Conservation (phyloP, 164 flowering plant genomes). For the Litsea cubeba region DNA sequence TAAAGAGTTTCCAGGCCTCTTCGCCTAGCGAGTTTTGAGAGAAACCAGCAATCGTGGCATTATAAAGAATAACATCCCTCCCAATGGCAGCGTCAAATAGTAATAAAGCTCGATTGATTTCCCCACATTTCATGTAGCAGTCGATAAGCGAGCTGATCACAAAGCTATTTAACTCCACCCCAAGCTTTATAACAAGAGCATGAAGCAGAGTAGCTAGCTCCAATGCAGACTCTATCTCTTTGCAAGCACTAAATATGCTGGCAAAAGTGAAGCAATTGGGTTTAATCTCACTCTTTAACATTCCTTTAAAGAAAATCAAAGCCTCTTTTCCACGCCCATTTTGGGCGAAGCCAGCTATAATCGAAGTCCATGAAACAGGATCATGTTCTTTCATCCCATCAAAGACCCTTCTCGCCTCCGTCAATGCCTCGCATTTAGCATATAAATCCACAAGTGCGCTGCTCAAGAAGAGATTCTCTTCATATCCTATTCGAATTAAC, state of each 20-base stretch:
- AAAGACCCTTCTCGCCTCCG: slow-evolving; percentile 36
- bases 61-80: slow-evolving; percentile 31
- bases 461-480: slow-evolving; percentile 26
- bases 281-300: slow-evolving; percentile 24
- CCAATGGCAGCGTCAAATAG: slow-evolving; percentile 21
- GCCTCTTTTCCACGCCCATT: slow-evolving; percentile 40
- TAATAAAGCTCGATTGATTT: slow-evolving; percentile 21
- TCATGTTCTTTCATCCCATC: slow-evolving; percentile 33
- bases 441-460: slow-evolving; percentile 44
- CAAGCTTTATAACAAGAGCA: slow-evolving; percentile 39
- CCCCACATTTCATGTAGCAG: slow-evolving; percentile 41
- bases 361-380: slow-evolving; percentile 44
- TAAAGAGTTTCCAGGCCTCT: slow-evolving; percentile 36
- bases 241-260: slow-evolving; percentile 31
- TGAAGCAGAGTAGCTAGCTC: slow-evolving; percentile 27
- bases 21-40: slow-evolving; percentile 28
- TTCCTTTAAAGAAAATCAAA: slow-evolving; percentile 31
- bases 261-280: slow-evolving; percentile 43
- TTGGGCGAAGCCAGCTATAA: slow-evolving; percentile 34
- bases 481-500: slow-evolving; percentile 22
- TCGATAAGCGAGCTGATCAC: slow-evolving; percentile 40
- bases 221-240: slow-evolving; percentile 9
- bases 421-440: slow-evolving; percentile 26
- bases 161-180: slow-evolving; percentile 26
- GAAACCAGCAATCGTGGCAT: slow-evolving; percentile 41